Evolutionary conservation across 2,329 filamentous ascomycete species (phyloP).

Genomic region (Keithomyces neogunnii): DNA sequence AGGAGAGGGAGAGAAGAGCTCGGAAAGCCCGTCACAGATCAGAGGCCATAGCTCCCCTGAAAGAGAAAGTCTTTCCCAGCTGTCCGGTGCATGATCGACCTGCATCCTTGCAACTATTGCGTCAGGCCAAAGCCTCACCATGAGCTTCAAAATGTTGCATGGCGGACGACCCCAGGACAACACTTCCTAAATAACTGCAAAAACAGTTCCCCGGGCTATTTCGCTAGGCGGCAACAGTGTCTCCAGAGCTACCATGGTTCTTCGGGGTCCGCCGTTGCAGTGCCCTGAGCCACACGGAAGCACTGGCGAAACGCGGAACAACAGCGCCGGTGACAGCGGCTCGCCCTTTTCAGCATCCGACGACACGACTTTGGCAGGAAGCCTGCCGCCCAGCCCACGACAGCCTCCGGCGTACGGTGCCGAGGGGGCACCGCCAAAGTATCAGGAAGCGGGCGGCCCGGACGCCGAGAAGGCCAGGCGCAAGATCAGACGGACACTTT

Average conservation of each 20-base stretch:
- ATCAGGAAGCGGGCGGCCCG: conserved; percentile 6
- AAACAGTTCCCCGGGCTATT: too few species aligned
- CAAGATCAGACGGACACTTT: conserved; percentile 10
- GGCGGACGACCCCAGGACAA: neutral
- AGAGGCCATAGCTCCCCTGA: neutral
- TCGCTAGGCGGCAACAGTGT: too few species aligned
- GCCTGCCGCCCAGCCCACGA: conserved; percentile 6
- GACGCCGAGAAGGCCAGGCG: conserved; percentile 7
- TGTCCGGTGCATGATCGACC: neutral
- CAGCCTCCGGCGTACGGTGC: conserved; percentile 13
- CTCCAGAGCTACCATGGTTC: conserved; percentile 7
- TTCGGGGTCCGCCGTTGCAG: conserved; percentile 5
- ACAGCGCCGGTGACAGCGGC: conserved; percentile 1
- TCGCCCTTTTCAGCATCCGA: conserved; percentile 2
- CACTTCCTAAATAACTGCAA: neutral
- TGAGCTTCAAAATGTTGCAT: neutral
- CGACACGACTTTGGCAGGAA: conserved; percentile 9
- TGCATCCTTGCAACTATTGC: neutral
- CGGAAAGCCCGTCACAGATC: neutral
- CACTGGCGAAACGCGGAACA: conserved; percentile 3
- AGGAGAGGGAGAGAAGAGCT: neutral
- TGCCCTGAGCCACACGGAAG: conserved; percentile 6
- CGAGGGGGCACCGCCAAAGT: conserved; percentile 11
- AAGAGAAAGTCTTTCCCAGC: neutral
- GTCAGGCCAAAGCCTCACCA: neutral